A percentile compares a stretch with the other conserved stretches of the same genome.
Evolutionary conservation across 2,329 filamentous ascomycete genomes (phyloP).

Genomic region (Aspergillus sp.): DNA sequence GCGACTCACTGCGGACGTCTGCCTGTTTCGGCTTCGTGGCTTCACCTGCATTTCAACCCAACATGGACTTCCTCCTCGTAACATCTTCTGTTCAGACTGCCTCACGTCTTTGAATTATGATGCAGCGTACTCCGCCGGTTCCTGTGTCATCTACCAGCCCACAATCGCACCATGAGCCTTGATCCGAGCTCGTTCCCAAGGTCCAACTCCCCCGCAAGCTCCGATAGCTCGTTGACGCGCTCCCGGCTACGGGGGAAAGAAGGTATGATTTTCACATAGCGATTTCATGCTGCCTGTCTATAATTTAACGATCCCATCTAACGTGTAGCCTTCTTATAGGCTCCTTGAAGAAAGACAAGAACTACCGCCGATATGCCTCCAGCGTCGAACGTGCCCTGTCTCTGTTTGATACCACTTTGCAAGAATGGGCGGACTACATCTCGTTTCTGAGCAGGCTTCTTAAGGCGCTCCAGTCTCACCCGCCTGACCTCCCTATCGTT

Average conservation of each 20-base stretch:
- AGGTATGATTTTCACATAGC: slow-evolving; percentile 58
- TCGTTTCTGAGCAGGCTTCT: slow-evolving; percentile 89
- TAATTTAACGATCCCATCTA: background rate
- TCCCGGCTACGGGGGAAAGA: slow-evolving; percentile 77
- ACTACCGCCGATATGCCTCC: slow-evolving; percentile 84
- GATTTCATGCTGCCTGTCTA: background rate
- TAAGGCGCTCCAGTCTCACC: slow-evolving; percentile 91
- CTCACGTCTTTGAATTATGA: slow-evolving; percentile 42
- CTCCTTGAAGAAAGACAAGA: slow-evolving; percentile 61
- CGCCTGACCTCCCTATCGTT: slow-evolving; percentile 70
- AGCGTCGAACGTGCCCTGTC: slow-evolving; percentile 85
- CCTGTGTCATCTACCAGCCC: slow-evolving; percentile 28
- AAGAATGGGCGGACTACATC: slow-evolving; percentile 99
- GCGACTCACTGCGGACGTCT: background rate
- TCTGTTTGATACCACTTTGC: slow-evolving; percentile 87
- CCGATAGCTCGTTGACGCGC: slow-evolving; percentile 78
- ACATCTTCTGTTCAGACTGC: slow-evolving; percentile 14
- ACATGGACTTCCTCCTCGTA: slow-evolving; percentile 11
- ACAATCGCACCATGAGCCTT: slow-evolving; percentile 48
- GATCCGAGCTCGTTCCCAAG: slow-evolving; percentile 47
- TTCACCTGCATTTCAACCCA: slow-evolving; percentile 20
- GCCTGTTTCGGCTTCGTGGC: slow-evolving; percentile 19
- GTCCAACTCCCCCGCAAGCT: slow-evolving; percentile 75
- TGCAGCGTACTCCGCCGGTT: slow-evolving; percentile 30
- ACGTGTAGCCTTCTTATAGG: slow-evolving; percentile 28